phyloP scores from a whole-genome alignment of 352 stramenopile species.

The Phytophthora ohioensis region DNA sequence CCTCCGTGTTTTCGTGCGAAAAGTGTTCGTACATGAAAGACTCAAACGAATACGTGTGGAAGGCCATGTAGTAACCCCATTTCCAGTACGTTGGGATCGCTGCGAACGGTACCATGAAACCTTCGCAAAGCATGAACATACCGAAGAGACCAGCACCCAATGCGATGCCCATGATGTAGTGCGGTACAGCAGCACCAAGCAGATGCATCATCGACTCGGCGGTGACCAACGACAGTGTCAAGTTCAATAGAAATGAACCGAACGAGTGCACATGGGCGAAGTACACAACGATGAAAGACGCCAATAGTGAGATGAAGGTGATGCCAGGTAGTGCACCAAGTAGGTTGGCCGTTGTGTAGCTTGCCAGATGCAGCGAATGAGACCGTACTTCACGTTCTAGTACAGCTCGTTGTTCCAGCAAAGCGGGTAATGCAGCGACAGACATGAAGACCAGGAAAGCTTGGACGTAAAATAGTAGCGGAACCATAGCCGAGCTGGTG shows the following conservation, averaged over 20 bases:
- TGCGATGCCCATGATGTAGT: slow-evolving; percentile 90
- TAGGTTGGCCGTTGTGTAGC: slow-evolving; percentile 84
- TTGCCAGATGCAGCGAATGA: slow-evolving; percentile 68
- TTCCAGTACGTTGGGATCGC: slow-evolving; percentile 78
- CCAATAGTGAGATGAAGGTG: slow-evolving; percentile 63
- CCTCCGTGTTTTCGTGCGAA: slow-evolving; percentile 31
- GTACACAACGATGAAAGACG: slow-evolving; percentile 60
- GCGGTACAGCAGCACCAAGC: slow-evolving; percentile 73
- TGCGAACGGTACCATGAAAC: slow-evolving; percentile 77
- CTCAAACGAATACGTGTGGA: slow-evolving; percentile 90
- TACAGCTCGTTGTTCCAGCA: slow-evolving; percentile 86
- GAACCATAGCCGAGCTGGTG: slow-evolving; percentile 48
- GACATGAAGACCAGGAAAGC: slow-evolving; percentile 94
- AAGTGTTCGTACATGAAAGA: slow-evolving; percentile 90
- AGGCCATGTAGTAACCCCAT: slow-evolving; percentile 88
- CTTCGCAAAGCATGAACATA: slow-evolving; percentile 90
- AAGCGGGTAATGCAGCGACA: slow-evolving; percentile 86
- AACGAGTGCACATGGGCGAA: slow-evolving; percentile 67
- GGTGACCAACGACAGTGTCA: slow-evolving; percentile 79
- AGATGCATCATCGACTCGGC: slow-evolving; percentile 86
- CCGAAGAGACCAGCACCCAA: slow-evolving; percentile 81
- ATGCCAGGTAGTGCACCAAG: slow-evolving; percentile 75
- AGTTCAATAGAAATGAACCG: slow-evolving; percentile 64
- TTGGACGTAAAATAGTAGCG: slow-evolving; percentile 90
- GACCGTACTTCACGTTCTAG: slow-evolving; percentile 79